Evolutionary conservation across 495 filamentous ascomycete genomes (phyloP).

Genomic region (Penicillium canescens): DNA sequence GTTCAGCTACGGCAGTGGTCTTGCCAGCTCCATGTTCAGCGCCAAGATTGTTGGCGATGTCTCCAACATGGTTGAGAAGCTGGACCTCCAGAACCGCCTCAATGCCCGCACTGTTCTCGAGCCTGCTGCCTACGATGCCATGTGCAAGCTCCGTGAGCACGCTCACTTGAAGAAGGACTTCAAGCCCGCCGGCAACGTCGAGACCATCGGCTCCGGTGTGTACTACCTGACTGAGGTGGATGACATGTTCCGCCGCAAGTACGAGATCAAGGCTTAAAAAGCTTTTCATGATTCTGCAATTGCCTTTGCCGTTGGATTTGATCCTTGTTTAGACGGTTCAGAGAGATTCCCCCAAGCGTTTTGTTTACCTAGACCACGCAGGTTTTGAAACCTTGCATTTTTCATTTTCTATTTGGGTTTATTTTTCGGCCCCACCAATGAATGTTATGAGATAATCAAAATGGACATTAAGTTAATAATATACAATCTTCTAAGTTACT

Average conservation of each 20-base stretch:
- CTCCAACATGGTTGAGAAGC: conserved; percentile 69
- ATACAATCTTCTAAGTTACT: not conserved
- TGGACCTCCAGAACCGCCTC: conserved; percentile 79
- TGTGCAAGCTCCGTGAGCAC: conserved; percentile 91
- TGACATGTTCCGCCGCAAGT: conserved; percentile 91
- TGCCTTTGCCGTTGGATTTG: conserved; percentile 31
- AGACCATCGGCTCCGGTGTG: conserved; percentile 72
- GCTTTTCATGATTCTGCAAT: conserved; percentile 16
- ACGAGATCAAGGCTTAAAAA: conserved; percentile 80
- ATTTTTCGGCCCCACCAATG: conserved; percentile 17
- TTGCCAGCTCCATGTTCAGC: conserved; percentile 89
- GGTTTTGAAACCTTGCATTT: conserved; percentile 22
- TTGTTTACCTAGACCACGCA: conserved; percentile 27
- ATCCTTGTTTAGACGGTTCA: conserved; percentile 40
- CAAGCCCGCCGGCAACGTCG: conserved; percentile 72
- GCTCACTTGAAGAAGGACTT: conserved; percentile 94
- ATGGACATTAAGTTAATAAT: conserved; percentile 10
- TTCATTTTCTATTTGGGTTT: conserved; percentile 9
- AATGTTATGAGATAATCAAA: conserved; percentile 27
- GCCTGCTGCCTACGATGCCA: conserved; percentile 88
- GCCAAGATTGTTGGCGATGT: conserved; percentile 79
- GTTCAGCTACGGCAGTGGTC: conserved; percentile 94
- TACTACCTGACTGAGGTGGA: conserved; percentile 93
- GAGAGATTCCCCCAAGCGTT: conserved; percentile 44
- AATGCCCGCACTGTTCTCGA: conserved; percentile 68